Percentiles rank a stretch among this genome's conserved stretches.
phyloP scores from a whole-genome alignment of 306 rosid species.

The Prunus padus region DNA sequence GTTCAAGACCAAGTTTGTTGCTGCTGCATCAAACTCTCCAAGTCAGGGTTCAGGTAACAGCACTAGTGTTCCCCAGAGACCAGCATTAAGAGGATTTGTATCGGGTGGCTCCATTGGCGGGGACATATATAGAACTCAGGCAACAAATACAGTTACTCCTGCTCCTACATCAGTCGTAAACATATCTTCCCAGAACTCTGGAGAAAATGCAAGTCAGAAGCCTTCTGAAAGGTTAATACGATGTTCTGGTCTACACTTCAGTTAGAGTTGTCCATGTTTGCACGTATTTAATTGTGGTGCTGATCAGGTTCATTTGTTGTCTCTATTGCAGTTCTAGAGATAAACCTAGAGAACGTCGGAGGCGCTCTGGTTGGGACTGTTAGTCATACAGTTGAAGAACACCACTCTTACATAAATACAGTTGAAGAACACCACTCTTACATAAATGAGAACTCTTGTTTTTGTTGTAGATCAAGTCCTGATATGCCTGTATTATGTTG shows the following conservation, averaged over 20 bases:
- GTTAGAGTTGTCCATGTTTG: conserved; percentile 1
- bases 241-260: conserved; percentile 7
- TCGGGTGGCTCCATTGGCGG: conserved; percentile 94
- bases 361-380: conserved; percentile 93
- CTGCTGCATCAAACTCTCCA: conserved; percentile 69
- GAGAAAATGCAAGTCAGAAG: conserved; percentile 46
- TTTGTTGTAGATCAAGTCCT: conserved; percentile 26
- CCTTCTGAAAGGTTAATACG: conserved; percentile 57
- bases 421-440: conserved; percentile 21
- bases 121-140: conserved; percentile 36
- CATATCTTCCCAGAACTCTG: conserved; percentile 40
- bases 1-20: conserved; percentile 72
- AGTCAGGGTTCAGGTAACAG: conserved; percentile 47
- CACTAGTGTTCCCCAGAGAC: conserved; percentile 47
- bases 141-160: conserved; percentile 36
- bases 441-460: conserved; percentile 20
- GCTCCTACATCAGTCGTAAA: conserved; percentile 42
- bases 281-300: conserved; percentile 14
- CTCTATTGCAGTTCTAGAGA: conserved; percentile 58
- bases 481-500: conserved; percentile 38
- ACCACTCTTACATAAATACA: too few relatives aligned
- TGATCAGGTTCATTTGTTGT: conserved; percentile 36
- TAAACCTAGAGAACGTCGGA: conserved; percentile 73
- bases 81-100: conserved; percentile 79
- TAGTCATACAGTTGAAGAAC: conserved; percentile 33